Evolutionary conservation across 2,329 filamentous ascomycete genomes (phyloP), one percentile per base, ranked within the genome.

Genomic region (Colletotrichum musae): DNA sequence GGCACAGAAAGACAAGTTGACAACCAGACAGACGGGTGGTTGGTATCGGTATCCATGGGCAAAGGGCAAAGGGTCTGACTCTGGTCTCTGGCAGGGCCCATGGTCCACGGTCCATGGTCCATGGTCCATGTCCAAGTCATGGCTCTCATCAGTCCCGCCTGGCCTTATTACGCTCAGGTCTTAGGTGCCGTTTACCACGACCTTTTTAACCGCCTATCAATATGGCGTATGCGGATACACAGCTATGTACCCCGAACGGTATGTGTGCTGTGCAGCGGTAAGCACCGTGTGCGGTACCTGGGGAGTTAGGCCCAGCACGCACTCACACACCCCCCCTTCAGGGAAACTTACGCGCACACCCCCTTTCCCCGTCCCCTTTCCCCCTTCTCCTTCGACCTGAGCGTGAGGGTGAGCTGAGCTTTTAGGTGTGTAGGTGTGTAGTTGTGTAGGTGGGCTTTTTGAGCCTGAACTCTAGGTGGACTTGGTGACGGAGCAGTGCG

Each of bases 341-440:
- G 32, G 32, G 32, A 36, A 36, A 36, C 32, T 36, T 68, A 51
- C 32, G 54, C 43, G 58, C 65, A 68, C 60, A 39, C 60, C 66
- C 48, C 50, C 13, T 43, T 36, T 3, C 32, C 32, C 32, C 21
- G 21, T 24, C 21, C 21, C 21, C 21, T 4, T 24, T 36, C 10
- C 28, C 28, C 6, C 28, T 32, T 10, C 32, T 36, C 7, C 32
- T 36, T 52, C 36, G 50, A 15, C 61, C 60, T 36, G 52, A 58
- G 61, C 15, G 53, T 50, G 60, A 54, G 54, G 16, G 41, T 39
- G 9, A 43, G 36, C 13, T 41, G 18, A 64, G 60, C 65, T 24
- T 24, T 24, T 24, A 24, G 21, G 47, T 58, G 60, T 58, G 36
- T 41, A 24, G 21, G 28, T 32, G 16, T 28, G 28, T 32, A 32